Conservation (phyloP, 2,329 filamentous ascomycete species). For the Aureobasidium subglaciale region DNA sequence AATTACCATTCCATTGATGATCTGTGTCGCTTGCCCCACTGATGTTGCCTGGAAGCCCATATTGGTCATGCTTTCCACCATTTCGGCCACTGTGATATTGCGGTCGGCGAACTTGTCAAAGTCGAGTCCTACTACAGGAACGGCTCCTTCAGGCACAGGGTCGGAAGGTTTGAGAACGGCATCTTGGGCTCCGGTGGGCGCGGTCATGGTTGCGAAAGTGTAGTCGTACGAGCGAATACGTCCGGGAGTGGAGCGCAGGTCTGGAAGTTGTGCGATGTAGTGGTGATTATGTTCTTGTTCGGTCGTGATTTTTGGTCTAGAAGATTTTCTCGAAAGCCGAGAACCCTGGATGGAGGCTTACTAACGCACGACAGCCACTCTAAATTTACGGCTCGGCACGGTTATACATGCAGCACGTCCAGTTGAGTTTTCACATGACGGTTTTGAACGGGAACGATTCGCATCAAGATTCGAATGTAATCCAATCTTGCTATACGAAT, state of each 20-base stretch:
- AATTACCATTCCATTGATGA: conserved; percentile 90
- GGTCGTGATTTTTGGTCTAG: neutral
- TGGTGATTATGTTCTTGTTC: neutral
- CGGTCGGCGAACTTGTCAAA: conserved; percentile 73
- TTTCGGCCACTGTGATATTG: conserved; percentile 76
- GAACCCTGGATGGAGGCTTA: conserved; percentile 13
- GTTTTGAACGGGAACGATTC: conserved; percentile 6
- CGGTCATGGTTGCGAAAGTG: conserved; percentile 20
- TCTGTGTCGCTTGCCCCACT: conserved; percentile 77
- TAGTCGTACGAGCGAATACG: no score
- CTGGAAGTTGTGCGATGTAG: neutral
- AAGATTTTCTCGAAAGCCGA: conserved; percentile 14
- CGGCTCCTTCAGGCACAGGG: conserved; percentile 69
- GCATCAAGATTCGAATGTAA: neutral
- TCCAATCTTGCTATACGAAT: neutral
- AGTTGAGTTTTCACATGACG: neutral
- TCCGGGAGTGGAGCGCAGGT: neutral
- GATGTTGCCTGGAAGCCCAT: conserved; percentile 83
- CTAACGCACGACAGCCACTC: conserved; percentile 14
- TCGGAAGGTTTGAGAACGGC: conserved; percentile 82
- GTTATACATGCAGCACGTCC: neutral
- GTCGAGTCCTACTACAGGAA: conserved; percentile 81
- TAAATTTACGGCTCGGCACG: conserved; percentile 13
- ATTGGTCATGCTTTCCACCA: conserved; percentile 71
- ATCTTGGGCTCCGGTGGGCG: conserved; percentile 50